Evolutionary conservation across 345 rosid species (phyloP), one percentile per base, ranked within the genome.

Genomic region (Odontarrhena argentea): DNA sequence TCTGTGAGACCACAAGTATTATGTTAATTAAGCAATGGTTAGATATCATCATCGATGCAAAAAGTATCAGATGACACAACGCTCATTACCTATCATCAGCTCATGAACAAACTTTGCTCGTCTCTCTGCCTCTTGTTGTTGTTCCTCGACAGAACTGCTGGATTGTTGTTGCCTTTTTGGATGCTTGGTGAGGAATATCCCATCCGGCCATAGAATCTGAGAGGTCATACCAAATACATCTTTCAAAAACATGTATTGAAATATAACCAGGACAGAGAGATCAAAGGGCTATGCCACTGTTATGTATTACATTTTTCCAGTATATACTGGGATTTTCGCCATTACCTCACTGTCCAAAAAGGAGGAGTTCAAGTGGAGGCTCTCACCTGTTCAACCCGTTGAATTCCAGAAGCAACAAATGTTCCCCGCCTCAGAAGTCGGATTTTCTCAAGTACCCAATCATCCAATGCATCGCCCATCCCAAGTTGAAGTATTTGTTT

Each of bases 391-490:
- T 95, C 99, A 68, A 95, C 76, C 77, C 85, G 86, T 64, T 86
- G 86, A 71, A 95, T 82, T 41, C 91, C 96, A 9, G 96, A 86
- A 67, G 99, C 99, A 81, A 95, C 81, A 43, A 91, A 85, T 6
- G 89, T 73, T 67, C 99, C 97, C 56, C 66, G 85, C 28, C 92
- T 86, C 74, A 95, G 79, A 71, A 87, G 91, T 75, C 87, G 79
- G 58, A 95, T 95, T 84, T 95, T 95, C 75, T 88, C 97, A 9
- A 95, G 71, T 69, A 95, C 71, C 99, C 99, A 95, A 75, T 95
- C 99, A 83, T 95, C 99, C 61, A 95, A 80, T 28, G 99, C 99
- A 83, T 95, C 99, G 4, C 99, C 97, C 99, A 95, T 95, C 76
- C 99, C 99, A 61, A 95, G 86, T 65, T 91, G 99, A 42, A 95